These are phyloP conservation scores for Ceriops decandra DNA, from an alignment of 345 rosid genomes.

Conservation along the genomic window DNA sequence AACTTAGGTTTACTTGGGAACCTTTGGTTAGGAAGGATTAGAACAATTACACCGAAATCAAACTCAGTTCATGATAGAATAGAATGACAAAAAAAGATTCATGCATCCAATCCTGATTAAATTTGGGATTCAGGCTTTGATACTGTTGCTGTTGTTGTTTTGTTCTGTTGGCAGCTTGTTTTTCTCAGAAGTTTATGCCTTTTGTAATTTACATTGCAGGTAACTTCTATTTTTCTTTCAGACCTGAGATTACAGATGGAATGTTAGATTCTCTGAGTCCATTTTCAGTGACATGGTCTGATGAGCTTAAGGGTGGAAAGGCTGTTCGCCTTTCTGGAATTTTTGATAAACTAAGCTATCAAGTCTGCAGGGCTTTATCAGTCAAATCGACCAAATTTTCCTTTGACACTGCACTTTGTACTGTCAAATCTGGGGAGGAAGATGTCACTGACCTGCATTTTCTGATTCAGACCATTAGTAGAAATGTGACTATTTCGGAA, in stretches of 20 bases:
- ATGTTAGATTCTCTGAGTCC: conserved; percentile 34
- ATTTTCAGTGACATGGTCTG: conserved; percentile 76
- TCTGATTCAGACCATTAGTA: conserved; percentile 64
- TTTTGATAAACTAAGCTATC: conserved; percentile 71
- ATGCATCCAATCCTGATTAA: too few relatives aligned
- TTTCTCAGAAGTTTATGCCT: conserved; percentile 7
- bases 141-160: not conserved
- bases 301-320: conserved; percentile 83
- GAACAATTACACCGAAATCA: too few relatives aligned
- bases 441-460: conserved; percentile 58
- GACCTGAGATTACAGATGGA: conserved; percentile 62
- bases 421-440: conserved; percentile 47
- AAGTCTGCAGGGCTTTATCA: conserved; percentile 67
- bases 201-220: conserved; percentile 49
- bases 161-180: not conserved
- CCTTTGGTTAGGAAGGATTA: too few relatives aligned
- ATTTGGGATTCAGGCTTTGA: too few relatives aligned
- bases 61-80: too few relatives aligned
- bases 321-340: conserved; percentile 81
- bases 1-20: too few relatives aligned
- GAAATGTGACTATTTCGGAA: conserved; percentile 65
- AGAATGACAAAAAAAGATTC: too few relatives aligned
- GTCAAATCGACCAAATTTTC: conserved; percentile 54
- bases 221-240: conserved; percentile 81
- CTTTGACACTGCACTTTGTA: conserved; percentile 64